Evolutionary conservation across 371 early-diverging fungal genomes (phyloP).

Genomic region (Fennellomyces sp.): DNA sequence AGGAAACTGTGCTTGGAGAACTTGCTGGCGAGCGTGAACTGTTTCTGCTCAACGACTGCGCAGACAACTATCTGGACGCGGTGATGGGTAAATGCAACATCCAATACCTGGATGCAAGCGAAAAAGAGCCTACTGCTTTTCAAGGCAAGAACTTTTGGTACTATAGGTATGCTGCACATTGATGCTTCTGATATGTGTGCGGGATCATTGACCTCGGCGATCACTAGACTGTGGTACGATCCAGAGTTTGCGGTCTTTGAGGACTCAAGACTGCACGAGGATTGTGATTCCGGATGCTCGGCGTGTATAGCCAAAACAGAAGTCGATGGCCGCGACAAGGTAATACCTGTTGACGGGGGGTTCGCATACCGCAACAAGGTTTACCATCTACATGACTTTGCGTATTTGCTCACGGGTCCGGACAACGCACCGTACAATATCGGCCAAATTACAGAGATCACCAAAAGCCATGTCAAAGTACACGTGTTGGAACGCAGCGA

Average conservation of each 20-base stretch:
- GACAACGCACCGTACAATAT: slow-evolving; percentile 46
- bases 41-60: slow-evolving; percentile 51
- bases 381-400: slow-evolving; percentile 51
- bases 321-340: background rate
- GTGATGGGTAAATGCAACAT: slow-evolving; percentile 47
- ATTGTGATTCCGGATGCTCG: slow-evolving; percentile 17
- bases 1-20: slow-evolving; percentile 53
- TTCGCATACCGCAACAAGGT: slow-evolving; percentile 24
- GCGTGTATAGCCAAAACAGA: slow-evolving; percentile 24
- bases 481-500: slow-evolving; percentile 5
- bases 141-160: slow-evolving; percentile 24
- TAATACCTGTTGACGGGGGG: background rate
- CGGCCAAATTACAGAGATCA: slow-evolving; percentile 38
- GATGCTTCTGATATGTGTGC: no score
- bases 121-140: slow-evolving; percentile 31
- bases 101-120: slow-evolving; percentile 23
- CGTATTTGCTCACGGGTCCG: slow-evolving; percentile 38
- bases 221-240: slow-evolving; percentile 53
- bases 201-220: no score
- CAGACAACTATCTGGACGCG: slow-evolving; percentile 28
- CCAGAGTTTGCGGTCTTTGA: slow-evolving; percentile 38
- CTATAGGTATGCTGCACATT: slow-evolving; percentile 25
- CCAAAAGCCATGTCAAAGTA: background rate
- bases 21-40: slow-evolving; percentile 51
- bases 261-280: slow-evolving; percentile 35